Evolutionary conservation across 371 early-diverging fungal species (phyloP).

Genomic region (Apophysomyces elegans): DNA sequence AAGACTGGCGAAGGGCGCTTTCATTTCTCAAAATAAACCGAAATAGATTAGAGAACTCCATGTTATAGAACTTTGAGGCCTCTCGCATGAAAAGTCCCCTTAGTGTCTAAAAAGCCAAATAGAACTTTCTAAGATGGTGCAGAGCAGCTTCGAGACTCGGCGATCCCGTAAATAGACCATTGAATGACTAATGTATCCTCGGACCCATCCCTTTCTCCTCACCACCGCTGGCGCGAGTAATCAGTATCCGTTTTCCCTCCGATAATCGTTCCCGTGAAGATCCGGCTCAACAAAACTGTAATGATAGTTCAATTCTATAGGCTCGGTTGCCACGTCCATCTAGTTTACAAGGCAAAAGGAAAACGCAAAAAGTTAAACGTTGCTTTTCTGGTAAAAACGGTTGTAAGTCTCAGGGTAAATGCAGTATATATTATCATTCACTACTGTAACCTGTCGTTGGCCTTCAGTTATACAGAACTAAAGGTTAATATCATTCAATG

Average conservation of each 20-base stretch:
- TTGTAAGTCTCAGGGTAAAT: no score
- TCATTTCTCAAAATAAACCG: constrained; percentile 3
- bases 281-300: background rate
- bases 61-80: background rate
- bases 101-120: constrained; percentile 5
- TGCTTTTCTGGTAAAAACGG: no score
- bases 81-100: background rate
- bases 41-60: background rate
- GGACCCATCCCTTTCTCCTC: background rate
- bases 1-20: background rate
- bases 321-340: background rate
- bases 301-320: background rate
- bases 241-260: background rate
- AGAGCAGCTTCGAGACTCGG: background rate
- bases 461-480: no score
- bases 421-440: no score
- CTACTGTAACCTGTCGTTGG: no score
- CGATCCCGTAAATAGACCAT: background rate
- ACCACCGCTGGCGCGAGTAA: background rate
- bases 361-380: no score
- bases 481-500: no score
- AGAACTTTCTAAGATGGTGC: background rate
- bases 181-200: background rate
- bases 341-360: no score
- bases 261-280: background rate